Base-by-base conservation (phyloP, 208 protist species). In the Wallacemonas sp. region DNA sequence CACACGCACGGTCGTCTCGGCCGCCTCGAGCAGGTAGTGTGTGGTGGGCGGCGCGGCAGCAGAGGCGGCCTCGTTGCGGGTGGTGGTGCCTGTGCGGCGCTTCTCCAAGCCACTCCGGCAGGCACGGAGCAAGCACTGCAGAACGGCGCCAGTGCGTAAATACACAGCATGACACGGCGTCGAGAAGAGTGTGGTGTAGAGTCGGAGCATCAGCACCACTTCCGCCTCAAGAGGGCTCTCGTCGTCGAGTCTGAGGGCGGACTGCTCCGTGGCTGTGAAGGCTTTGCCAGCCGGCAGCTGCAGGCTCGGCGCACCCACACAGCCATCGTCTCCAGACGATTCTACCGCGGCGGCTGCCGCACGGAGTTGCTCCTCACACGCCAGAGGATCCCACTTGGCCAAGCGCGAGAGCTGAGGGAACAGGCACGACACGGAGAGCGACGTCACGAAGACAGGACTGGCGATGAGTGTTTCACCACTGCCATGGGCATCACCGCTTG, bases 181-280 rank as follows among this genome's bases (percentile, higher is more conserved):
- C 38, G 51, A 15, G 44, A 58, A 69, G 17, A 69, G 22, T 8
- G 30, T n/a, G 5, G 26, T 19, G 19, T 56, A 56, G 21, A 53
- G 19, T 11, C 44, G 45, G 2, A 69, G 44, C 39, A 69, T 28
- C 22, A 26, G 17, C 28, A 69, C 27, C 21, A 69, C 39, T 41
- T 69, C 64, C n/a, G 19, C 31, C 51, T 69, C 64, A n/a, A 69
- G 30, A 6, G 24, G 30, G 31, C 44, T 69, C 24, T 69, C 64
- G 15, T 36, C 22, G 39, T 27, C 9, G 1, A 69, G 24, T 24
- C 51, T 17, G 15, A 58, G 24, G 6, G 51, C 17, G 5, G 51
- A 58, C 17, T 27, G 51, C n/a, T n/a, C n/a, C 51, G 51, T 33
- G 24, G 47, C 15, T 11, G 51, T 54, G 28, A 2, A 26, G 28